A percentile compares a stretch with the other conserved stretches of the same genome.
phyloP scores from a whole-genome alignment of 1,284 basidiomycete genomes.

The Cryptococcus floricola region DNA sequence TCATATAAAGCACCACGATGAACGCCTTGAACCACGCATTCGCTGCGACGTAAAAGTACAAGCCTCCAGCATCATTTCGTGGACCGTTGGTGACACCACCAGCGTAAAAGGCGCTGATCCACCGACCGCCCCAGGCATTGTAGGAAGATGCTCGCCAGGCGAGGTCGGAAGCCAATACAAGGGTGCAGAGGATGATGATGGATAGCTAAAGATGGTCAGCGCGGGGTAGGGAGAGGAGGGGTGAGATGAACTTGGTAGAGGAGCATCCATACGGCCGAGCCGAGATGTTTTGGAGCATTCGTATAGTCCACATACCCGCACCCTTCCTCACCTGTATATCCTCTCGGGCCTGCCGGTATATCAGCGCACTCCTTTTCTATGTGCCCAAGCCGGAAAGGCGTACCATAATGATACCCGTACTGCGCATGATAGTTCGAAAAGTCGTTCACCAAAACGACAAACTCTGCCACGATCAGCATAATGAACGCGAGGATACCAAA shows the following conservation, averaged over 20 bases:
- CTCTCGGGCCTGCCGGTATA: constrained; percentile 13
- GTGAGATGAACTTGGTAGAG: constrained; percentile 12
- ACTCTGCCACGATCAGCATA: constrained; percentile 19
- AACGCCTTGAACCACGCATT: constrained; percentile 25
- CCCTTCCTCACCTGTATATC: constrained; percentile 18
- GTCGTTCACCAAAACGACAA: constrained; percentile 21
- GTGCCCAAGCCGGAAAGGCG: background rate
- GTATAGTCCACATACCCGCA: constrained; percentile 26
- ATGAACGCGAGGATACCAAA: constrained; percentile 6
- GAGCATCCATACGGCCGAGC: constrained; percentile 21
- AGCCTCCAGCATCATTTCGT: constrained; percentile 5
- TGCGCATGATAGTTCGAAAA: constrained; percentile 17
- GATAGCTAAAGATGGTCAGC: constrained; percentile 11
- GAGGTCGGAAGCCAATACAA: constrained; percentile 23
- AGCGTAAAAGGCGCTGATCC: constrained; percentile 20
- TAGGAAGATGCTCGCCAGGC: constrained; percentile 18
- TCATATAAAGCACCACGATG: constrained; percentile 26
- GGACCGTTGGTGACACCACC: constrained; percentile 17
- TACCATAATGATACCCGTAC: constrained; percentile 23
- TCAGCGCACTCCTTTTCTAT: background rate
- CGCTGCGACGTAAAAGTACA: constrained; percentile 16
- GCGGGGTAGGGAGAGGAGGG: no score
- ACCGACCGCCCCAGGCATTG: constrained; percentile 12
- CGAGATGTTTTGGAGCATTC: constrained; percentile 26
- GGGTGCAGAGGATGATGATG: constrained; percentile 20